phyloP scores from a whole-genome alignment of 2,329 filamentous ascomycete species.

The Trichoderma sp. region DNA sequence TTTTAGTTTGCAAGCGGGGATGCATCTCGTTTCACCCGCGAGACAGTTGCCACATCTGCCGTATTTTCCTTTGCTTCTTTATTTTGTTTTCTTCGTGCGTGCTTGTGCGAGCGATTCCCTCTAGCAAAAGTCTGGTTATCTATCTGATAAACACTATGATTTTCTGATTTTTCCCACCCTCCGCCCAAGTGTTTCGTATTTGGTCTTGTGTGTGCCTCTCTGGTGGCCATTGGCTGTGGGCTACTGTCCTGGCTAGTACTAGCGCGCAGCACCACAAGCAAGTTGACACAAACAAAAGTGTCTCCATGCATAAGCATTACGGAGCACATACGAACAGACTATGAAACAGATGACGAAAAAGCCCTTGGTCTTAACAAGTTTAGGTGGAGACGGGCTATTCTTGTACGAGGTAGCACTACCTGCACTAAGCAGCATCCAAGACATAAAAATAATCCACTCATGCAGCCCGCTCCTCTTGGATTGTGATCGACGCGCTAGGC shows the following conservation, averaged over 20 bases:
- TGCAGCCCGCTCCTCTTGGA: constrained; percentile 18
- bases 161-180: neutral
- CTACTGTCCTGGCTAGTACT: neutral
- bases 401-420: neutral
- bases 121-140: neutral
- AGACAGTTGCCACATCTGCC: constrained; percentile 1
- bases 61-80: neutral
- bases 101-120: neutral
- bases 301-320: constrained; percentile 18
- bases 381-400: neutral
- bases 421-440: neutral
- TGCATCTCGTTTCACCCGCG: neutral
- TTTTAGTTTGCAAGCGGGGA: constrained; percentile 1
- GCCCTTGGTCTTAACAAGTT: neutral
- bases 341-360: constrained; percentile 19
- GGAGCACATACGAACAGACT: constrained; percentile 11
- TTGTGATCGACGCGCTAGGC: constrained; percentile 20
- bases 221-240: neutral
- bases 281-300: neutral
- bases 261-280: neutral
- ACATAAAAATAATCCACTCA: constrained; percentile 20
- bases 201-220: constrained; percentile 6
- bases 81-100: neutral
- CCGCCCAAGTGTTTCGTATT: constrained; percentile 7
- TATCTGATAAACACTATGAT: neutral